phyloP scores from a whole-genome alignment of 2,329 filamentous ascomycete genomes.

The Sporothrix mexicana region DNA sequence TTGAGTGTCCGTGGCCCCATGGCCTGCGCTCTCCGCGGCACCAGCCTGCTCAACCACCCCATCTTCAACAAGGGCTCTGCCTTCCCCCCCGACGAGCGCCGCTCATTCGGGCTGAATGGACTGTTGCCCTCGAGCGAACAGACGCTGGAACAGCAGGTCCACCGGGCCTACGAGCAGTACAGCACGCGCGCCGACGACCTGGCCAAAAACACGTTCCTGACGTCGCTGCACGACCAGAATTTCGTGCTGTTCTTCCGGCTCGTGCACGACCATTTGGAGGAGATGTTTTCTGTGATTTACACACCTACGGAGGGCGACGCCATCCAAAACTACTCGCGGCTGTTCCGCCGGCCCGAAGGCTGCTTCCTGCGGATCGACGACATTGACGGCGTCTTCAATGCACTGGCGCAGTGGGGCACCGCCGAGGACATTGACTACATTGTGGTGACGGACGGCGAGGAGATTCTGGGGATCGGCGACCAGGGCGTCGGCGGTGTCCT shows the following conservation, averaged over 20 bases:
- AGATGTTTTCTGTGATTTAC: slow-evolving; percentile 92
- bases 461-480: slow-evolving; percentile 88
- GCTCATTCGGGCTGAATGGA: slow-evolving; percentile 71
- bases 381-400: slow-evolving; percentile 66
- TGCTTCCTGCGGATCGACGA: slow-evolving; percentile 80
- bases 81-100: slow-evolving; percentile 72
- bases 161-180: slow-evolving; percentile 83
- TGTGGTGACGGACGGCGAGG: slow-evolving; percentile 65
- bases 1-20: slow-evolving; percentile 56
- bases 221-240: slow-evolving; percentile 84
- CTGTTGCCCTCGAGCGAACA: slow-evolving; percentile 75
- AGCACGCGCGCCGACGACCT: slow-evolving; percentile 65
- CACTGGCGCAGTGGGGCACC: slow-evolving; percentile 70
- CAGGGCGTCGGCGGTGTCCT: slow-evolving; percentile 85
- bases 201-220: slow-evolving; percentile 87
- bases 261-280: slow-evolving; percentile 76
- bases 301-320: slow-evolving; percentile 90
- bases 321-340: slow-evolving; percentile 79
- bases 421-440: slow-evolving; percentile 85
- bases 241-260: slow-evolving; percentile 81
- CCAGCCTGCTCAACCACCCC: slow-evolving; percentile 65
- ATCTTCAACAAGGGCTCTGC: slow-evolving; percentile 86
- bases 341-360: slow-evolving; percentile 80
- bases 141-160: slow-evolving; percentile 75
- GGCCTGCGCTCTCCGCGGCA: slow-evolving; percentile 57